Base-by-base conservation (phyloP, 306 rosid genomes). In the Vigna radiata region DNA sequence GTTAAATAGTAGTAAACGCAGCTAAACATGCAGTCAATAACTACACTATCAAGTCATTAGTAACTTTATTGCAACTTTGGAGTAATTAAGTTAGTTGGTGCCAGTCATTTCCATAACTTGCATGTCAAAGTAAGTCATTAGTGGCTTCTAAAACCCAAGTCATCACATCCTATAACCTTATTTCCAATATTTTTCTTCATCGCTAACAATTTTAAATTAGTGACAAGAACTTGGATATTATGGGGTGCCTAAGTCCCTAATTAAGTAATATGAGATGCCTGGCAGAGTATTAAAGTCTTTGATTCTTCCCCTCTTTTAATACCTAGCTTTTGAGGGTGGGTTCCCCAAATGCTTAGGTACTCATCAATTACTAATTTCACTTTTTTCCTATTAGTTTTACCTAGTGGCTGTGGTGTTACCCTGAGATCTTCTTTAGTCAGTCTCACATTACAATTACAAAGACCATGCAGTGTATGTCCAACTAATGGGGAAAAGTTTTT, bases 71-170 rank as follows among this genome's bases (percentile, higher is more conserved):
- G 63, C 56, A 76, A 58, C 68, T 76, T 41, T 59, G 16, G 56
- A 65, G 72, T 66, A 72, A 55, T 37, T 58, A 36, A 47, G 33
- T 50, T 65, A 43, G 18, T 6, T 77, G 36, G 13, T 71, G 17
- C 61, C 63, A 67, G 70, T 77, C 67, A 61, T 73, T 74, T 77
- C 56, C 41, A 33, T 61, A 67, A 81, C 66, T 56, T 29, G 74
- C 54, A 41, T 48, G 73, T 44, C 21, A 16, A 70, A 23, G 77
- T 68, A 53, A 25, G 63, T 53, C 70, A n/a, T 33, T 41, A 41
- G 13, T 41, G 16, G 73, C 54, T 68, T 68, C 18, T 62, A 54
- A 19, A 39, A 46, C 47, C 75, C 62, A 76, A 55, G 46, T 9
- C 72, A 41, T 37, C 31, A 8, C 75, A 37, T 46, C 21, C 50